phyloP scores from a whole-genome alignment of 257 asterid species.

The Solanum peruvianum region DNA sequence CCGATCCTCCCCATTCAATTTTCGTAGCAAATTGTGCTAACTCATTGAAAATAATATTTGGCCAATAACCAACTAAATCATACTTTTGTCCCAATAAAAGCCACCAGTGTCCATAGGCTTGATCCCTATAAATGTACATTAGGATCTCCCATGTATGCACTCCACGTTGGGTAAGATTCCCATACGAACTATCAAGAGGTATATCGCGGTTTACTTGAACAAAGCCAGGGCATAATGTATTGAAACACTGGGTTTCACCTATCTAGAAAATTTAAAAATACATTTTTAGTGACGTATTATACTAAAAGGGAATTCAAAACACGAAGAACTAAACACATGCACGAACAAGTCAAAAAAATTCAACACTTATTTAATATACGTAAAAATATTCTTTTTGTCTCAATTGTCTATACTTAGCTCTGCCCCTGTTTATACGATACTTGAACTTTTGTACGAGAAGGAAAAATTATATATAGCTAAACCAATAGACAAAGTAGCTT shows the following conservation, averaged over 20 bases:
- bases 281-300: background rate
- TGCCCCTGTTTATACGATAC: background rate
- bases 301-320: background rate
- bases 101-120: background rate
- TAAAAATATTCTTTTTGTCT: background rate
- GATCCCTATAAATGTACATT: background rate
- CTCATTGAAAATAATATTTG: background rate
- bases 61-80: background rate
- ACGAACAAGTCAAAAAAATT: background rate
- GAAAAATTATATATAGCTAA: background rate
- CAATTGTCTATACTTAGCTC: background rate
- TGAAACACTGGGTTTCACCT: background rate
- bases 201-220: background rate
- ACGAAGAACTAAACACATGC: background rate
- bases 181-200: background rate
- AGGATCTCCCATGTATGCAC: background rate
- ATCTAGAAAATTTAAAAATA: background rate
- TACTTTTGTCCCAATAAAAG: background rate
- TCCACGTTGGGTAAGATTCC: background rate
- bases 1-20: background rate
- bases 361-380: background rate
- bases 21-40: background rate
- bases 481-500: background rate
- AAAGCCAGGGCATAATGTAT: background rate
- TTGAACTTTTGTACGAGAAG: background rate